Evolutionary conservation across 2,329 filamentous ascomycete genomes (phyloP), one percentile per base, ranked within the genome.

Genomic region (Colletotrichum phormii): DNA sequence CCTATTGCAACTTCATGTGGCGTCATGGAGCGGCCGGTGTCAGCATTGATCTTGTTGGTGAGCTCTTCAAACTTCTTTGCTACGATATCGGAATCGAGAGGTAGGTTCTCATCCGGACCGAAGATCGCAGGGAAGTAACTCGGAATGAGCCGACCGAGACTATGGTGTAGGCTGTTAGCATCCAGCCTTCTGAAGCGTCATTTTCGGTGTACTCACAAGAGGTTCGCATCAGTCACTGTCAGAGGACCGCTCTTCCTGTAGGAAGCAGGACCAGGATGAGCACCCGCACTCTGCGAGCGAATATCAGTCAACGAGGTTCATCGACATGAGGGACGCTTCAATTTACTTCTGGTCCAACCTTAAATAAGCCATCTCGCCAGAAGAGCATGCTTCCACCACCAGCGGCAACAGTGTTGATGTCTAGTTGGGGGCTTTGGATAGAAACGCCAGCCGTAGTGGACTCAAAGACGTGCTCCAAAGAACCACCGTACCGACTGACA

Each of bases 211-310:
- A 37, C 35, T 37, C 11, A 37, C 35, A 94, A 94, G 5, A 97
- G 82, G 77, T 97, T 98, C 1, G 95, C 95, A 79, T 98, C 95
- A 0, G 95, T 98, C 29, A 98, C 95, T 0, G 95, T 96, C 4
- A 95, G 87, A 4, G 95, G 95, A 0, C 95, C 95, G 0, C 93
- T 94, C 82, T 37, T 37, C 35, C 35, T 37, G 35, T 37, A 37
- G 15, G 35, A 37, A 37, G 35, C 35, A 37, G 35, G 98, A 97
- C 49, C 95, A 89, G 82, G 51, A 5, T 54, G n/a, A 13, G 51
- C 51, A 4, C 51, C 51, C 2, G 51, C 51, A 13, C 35, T 37
- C 35, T 37, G 5, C 35, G 3, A 37, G 5, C 35, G 4, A 15
- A 37, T 5, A 5, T 37, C 5, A 37, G 35, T 15, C 1, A 37